Evolutionary conservation across 345 rosid genomes (phyloP).

Genomic region (Boechera divaricarpa): DNA sequence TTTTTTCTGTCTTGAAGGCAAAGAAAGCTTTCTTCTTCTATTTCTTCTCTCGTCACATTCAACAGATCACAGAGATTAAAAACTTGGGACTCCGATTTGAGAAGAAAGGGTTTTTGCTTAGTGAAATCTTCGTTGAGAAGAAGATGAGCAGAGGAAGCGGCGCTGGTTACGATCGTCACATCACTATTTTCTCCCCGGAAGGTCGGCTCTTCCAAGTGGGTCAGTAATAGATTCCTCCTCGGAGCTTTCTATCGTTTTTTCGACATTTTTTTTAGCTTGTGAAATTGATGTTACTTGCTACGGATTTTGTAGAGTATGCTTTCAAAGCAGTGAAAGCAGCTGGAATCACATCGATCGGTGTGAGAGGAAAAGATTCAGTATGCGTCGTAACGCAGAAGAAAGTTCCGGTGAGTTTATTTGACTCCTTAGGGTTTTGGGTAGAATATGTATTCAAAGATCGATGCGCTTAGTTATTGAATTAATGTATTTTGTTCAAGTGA

Average conservation of each 20-base stretch:
- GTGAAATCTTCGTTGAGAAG: constrained; percentile 11
- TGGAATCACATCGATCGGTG: constrained; percentile 94
- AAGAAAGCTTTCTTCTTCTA: constrained; percentile 31
- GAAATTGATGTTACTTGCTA: not conserved
- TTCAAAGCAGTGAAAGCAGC: constrained; percentile 98
- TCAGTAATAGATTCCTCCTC: constrained; percentile 38
- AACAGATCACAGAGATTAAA: constrained; percentile 20
- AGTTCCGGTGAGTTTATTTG: constrained; percentile 75
- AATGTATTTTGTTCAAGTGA: not conserved
- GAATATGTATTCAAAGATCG: not conserved
- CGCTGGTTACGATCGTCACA: constrained; percentile 87
- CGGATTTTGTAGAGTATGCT: constrained; percentile 71
- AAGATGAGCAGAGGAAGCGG: constrained; percentile 91
- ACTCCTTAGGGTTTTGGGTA: not conserved
- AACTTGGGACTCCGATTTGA: not conserved
- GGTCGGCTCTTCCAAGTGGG: constrained; percentile 95
- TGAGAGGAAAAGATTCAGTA: constrained; percentile 90
- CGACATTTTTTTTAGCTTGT: not conserved
- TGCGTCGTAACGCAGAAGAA: constrained; percentile 99
- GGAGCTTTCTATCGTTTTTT: not conserved
- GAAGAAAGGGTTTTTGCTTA: not conserved
- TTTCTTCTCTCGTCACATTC: constrained; percentile 1
- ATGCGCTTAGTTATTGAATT: constrained; percentile 2
- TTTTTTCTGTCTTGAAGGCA: constrained; percentile 43
- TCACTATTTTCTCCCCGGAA: constrained; percentile 88